Percentiles rank a stretch among this genome's conserved stretches.
These are phyloP conservation scores for Fraxinus quadrangulata DNA, from an alignment of 257 asterid genomes.

Conservation along the genomic window DNA sequence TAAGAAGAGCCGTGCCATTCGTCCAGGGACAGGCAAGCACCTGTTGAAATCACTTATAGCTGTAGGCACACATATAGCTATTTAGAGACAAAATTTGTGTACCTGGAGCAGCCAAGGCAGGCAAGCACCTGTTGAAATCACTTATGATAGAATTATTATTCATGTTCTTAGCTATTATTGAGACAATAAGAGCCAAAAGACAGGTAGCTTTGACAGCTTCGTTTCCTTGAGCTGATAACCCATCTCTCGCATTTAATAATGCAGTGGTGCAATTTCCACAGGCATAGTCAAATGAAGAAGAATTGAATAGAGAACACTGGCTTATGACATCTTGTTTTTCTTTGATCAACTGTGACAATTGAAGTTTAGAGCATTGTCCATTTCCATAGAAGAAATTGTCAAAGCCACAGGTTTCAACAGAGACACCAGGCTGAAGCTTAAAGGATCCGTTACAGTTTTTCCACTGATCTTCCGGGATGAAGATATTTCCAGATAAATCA, in stretches of 20 bases:
- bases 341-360: conserved; percentile 21
- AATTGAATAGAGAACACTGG: conserved; percentile 44
- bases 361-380: conserved; percentile 44
- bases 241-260: conserved; percentile 26
- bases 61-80: not conserved
- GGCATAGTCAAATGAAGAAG: conserved; percentile 38
- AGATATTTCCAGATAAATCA: conserved; percentile 32
- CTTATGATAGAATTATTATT: conserved; percentile 30
- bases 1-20: not conserved
- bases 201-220: conserved; percentile 47
- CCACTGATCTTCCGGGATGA: conserved; percentile 49
- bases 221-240: conserved; percentile 11
- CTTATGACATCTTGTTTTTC: conserved; percentile 19
- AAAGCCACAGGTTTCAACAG: conserved; percentile 51
- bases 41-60: no score
- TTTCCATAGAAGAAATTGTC: conserved; percentile 37
- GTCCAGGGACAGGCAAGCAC: no score
- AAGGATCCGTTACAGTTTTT: conserved; percentile 38
- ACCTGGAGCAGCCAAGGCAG: conserved; percentile 56
- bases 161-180: conserved; percentile 43
- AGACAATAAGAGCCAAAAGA: conserved; percentile 46
- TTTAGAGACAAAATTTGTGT: conserved; percentile 1
- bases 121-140: conserved; percentile 61
- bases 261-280: conserved; percentile 48
- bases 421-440: conserved; percentile 43